These are phyloP conservation scores for Phytophthora cryptogea DNA, from an alignment of 352 stramenopile species.

Conservation along the genomic window DNA sequence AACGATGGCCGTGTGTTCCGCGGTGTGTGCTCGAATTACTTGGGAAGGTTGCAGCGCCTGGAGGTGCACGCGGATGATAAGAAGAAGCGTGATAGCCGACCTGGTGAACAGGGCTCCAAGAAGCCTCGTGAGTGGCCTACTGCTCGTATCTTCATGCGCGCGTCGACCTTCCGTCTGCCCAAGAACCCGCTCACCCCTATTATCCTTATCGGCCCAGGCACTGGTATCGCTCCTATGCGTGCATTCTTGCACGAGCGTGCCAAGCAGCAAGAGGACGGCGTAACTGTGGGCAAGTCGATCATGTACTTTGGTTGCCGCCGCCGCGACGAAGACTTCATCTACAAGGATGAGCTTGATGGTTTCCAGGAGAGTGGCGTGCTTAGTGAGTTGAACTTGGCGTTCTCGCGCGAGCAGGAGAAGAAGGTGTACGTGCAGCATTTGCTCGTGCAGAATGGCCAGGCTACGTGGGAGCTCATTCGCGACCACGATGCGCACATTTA, in stretches of 20 bases:
- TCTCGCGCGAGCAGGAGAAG: conserved; percentile 91
- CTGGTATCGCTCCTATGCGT: conserved; percentile 97
- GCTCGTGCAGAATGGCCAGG: conserved; percentile 74
- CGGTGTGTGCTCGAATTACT: conserved; percentile 95
- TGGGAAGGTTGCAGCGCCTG: conserved; percentile 71
- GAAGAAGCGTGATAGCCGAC: conserved; percentile 72
- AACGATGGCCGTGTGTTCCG: conserved; percentile 83
- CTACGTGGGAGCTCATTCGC: conserved; percentile 65
- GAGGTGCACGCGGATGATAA: conserved; percentile 44
- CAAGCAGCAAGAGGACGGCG: conserved; percentile 62
- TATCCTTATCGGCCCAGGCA: conserved; percentile 95
- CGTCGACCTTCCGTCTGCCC: conserved; percentile 96
- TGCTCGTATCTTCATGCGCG: conserved; percentile 92
- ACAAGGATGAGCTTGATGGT: conserved; percentile 90
- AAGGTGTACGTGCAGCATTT: conserved; percentile 99
- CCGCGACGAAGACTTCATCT: conserved; percentile 89
- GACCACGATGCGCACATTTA: conserved; percentile 92
- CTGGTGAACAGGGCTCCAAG: conserved; percentile 76
- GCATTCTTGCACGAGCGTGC: conserved; percentile 96
- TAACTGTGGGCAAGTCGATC: conserved; percentile 83
- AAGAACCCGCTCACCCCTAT: conserved; percentile 89
- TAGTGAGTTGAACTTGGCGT: conserved; percentile 92
- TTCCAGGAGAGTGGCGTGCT: conserved; percentile 90
- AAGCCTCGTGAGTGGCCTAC: conserved; percentile 64
- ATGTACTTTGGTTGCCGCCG: conserved; percentile 94